A percentile compares a stretch with the other conserved stretches of the same genome.
These are phyloP conservation scores for Corymbia calophylla DNA, from an alignment of 441 rosid genomes.

Conservation along the genomic window DNA sequence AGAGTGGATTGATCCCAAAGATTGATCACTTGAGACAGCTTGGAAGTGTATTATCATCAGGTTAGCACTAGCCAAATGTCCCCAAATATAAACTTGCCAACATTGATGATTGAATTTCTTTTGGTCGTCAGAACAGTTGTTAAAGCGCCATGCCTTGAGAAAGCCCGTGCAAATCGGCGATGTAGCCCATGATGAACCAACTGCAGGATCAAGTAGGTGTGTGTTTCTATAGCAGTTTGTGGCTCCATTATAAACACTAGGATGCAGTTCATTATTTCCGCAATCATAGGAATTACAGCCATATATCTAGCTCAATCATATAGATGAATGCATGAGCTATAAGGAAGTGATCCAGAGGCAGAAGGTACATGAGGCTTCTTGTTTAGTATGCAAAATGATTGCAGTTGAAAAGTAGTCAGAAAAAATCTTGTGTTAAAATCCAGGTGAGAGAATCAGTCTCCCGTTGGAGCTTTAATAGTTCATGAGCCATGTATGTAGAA, in stretches of 20 bases:
- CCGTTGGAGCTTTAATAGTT: background rate
- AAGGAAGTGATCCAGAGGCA: background rate
- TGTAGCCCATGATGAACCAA: background rate
- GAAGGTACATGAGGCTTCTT: background rate
- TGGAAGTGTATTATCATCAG: background rate
- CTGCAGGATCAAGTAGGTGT: background rate
- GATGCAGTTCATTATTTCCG: background rate
- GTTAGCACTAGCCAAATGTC: background rate
- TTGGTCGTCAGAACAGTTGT: background rate
- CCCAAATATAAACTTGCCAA: background rate
- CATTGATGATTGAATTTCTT: background rate
- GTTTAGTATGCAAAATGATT: background rate
- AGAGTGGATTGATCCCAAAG: background rate
- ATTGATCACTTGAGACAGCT: background rate
- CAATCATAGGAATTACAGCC: background rate
- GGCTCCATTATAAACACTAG: background rate
- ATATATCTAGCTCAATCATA: background rate
- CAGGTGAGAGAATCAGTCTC: background rate
- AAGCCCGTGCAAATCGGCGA: background rate
- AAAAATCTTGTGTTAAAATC: background rate
- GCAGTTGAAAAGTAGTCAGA: background rate
- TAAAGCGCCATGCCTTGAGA: background rate
- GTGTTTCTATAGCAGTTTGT: background rate
- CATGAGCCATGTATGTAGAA: background rate
- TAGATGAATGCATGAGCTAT: background rate